Evolutionary conservation across 2,329 filamentous ascomycete species (phyloP), one percentile per base, ranked within the genome.

Genomic region (Paraphaeosphaeria sporulosa): DNA sequence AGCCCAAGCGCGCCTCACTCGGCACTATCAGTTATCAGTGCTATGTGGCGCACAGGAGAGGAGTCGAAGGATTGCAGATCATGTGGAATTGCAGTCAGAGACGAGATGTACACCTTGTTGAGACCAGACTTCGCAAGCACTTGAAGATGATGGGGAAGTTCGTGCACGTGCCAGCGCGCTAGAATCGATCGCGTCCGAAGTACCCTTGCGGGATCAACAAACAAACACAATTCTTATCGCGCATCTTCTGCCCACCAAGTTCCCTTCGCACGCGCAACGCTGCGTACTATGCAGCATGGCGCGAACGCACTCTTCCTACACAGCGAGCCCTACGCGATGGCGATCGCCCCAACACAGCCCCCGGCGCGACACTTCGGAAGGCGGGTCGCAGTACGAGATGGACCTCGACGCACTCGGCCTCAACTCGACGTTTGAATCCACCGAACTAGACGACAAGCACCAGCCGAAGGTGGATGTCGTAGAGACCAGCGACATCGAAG

Each of bases 401-500:
- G 75, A 79, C 48, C 61, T 79, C 42, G 75, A 78, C 59, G 77
- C 74, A 40, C 61, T 79, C 51, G 72, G 74, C 38, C 68, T 76
- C 50, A 72, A 76, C 38, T 74, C 72, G 44, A 74, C 74, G 1
- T 73, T 75, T 30, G 73, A 77, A 46, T 73, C 74, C 1, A 71
- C 71, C 2, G 73, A 72, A 21, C 57, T 77, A 46, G 69, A 74
- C 9, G 66, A 69, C 9, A 66, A 58, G 50, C 66, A 70, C 32
- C 65, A 70, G 58, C 66, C 71, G 23, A 68, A 72, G 15, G 61
- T 77, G n/a, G 77, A 79, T 51, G 70, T 70, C 12, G 71, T 80
- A 19, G 67, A 75, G 13, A 78, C 72, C 42, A 78, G 77, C 62
- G 77, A 80, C 15, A 75, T 80, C 27, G 77, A 78, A 46, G 78